Evolutionary conservation across 768 basidiomycete genomes (phyloP).

Genomic region (Suillus paluster): DNA sequence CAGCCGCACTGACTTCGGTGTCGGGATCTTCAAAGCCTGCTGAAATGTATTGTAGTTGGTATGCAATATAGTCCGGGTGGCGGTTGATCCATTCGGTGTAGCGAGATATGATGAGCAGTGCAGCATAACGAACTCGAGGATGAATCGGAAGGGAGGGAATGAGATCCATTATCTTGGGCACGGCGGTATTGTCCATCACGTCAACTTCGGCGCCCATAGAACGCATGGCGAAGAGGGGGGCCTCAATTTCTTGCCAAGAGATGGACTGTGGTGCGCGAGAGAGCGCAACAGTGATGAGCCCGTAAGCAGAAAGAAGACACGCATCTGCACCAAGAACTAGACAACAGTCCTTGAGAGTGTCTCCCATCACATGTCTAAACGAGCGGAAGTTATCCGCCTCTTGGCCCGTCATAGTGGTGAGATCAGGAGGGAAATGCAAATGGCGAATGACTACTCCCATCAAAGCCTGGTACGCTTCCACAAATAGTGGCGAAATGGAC

Average conservation of each 20-base stretch:
- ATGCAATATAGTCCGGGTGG: constrained; percentile 85
- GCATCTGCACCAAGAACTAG: constrained; percentile 86
- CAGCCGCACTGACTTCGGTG: constrained; percentile 86
- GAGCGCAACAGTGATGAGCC: constrained; percentile 77
- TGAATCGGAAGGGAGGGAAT: constrained; percentile 89
- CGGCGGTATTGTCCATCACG: constrained; percentile 74
- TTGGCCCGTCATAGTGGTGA: constrained; percentile 66
- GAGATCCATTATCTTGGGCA: constrained; percentile 97
- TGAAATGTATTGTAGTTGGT: constrained; percentile 90
- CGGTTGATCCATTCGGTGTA: constrained; percentile 96
- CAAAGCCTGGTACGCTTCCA: constrained; percentile 82
- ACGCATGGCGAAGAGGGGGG: constrained; percentile 95
- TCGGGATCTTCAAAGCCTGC: constrained; percentile 86
- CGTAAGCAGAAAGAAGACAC: constrained; percentile 82
- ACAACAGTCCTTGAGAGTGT: constrained; percentile 98
- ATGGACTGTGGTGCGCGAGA: constrained; percentile 57
- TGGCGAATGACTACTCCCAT: constrained; percentile 88
- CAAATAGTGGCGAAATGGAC: constrained; percentile 73
- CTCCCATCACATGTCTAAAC: constrained; percentile 98
- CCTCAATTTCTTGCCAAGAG: constrained; percentile 97
- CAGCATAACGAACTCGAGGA: constrained; percentile 92
- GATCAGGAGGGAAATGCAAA: constrained; percentile 87
- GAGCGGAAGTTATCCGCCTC: constrained; percentile 93
- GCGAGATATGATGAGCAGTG: constrained; percentile 90
- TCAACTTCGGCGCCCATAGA: constrained; percentile 98